A percentile compares a stretch with the other conserved stretches of the same genome.
Conservation (phyloP, 2,329 filamentous ascomycete genomes). For the Sclerotinia spermophila region DNA sequence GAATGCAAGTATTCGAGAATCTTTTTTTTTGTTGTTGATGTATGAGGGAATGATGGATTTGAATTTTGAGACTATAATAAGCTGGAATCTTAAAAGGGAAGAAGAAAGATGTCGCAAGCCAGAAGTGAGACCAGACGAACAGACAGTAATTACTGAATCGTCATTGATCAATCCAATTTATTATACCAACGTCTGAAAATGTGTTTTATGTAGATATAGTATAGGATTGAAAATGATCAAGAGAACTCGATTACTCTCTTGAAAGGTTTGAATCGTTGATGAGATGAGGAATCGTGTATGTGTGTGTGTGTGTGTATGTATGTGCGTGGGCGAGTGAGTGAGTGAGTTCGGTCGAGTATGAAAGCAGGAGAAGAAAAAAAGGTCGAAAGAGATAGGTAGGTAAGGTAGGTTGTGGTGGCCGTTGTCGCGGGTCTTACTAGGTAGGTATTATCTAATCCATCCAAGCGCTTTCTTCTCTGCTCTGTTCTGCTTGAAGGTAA, state of each 20-base stretch:
- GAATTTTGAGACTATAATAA: not conserved
- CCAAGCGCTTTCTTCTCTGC: slow-evolving; percentile 9
- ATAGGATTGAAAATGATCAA: not conserved
- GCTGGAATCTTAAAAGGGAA: slow-evolving; percentile 3
- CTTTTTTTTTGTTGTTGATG: not conserved
- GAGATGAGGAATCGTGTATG: not conserved
- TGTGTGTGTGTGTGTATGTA: not conserved
- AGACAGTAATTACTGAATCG: slow-evolving; percentile 8
- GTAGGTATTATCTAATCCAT: not conserved
- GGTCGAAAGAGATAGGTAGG: too few relatives aligned
- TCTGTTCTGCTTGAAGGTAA: too few relatives aligned
- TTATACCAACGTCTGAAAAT: not conserved
- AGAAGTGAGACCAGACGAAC: slow-evolving; percentile 3
- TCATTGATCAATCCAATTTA: slow-evolving; percentile 7
- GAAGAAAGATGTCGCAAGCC: slow-evolving; percentile 11
- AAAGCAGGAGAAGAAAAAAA: not conserved
- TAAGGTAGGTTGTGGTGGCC: slow-evolving; percentile 8
- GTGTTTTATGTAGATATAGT: not conserved
- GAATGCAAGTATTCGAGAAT: slow-evolving; percentile 1
- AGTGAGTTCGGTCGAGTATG: not conserved
- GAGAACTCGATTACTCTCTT: not conserved
- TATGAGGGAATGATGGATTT: not conserved
- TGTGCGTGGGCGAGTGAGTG: too few relatives aligned
- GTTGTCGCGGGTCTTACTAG: slow-evolving; percentile 10
- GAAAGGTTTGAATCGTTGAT: not conserved